Evolutionary conservation across 352 stramenopile species (phyloP).

Genomic region (Halophytophthora batemanensis): DNA sequence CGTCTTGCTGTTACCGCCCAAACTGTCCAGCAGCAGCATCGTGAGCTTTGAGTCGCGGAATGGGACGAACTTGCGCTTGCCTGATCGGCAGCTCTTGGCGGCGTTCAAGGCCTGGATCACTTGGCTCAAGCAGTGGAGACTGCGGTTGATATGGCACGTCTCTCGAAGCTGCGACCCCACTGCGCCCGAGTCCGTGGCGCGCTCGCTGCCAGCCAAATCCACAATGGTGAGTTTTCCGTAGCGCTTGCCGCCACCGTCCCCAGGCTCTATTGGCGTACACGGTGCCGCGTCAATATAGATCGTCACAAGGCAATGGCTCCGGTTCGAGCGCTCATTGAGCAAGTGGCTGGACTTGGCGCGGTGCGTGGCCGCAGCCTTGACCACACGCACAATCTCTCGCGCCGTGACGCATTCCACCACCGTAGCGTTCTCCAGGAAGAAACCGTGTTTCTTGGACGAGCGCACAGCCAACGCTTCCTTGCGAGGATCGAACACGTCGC

Average conservation of each 20-base stretch:
- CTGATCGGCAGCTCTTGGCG: constrained; percentile 22
- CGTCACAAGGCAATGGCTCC: constrained; percentile 74
- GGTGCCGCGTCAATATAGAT: constrained; percentile 73
- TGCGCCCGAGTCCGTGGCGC: constrained; percentile 55
- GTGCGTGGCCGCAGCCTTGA: constrained; percentile 56
- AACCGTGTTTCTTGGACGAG: constrained; percentile 56
- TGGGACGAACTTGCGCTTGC: constrained; percentile 58
- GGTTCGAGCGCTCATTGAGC: constrained; percentile 68
- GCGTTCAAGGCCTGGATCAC: constrained; percentile 74
- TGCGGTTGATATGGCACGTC: constrained; percentile 79
- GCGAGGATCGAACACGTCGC: constrained; percentile 58
- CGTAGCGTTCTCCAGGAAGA: constrained; percentile 72
- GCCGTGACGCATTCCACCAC: constrained; percentile 57
- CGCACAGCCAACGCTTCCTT: constrained; percentile 58
- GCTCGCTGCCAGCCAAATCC: constrained; percentile 69
- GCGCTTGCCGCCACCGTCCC: constrained; percentile 30
- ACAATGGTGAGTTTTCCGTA: constrained; percentile 80
- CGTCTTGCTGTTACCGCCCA: constrained; percentile 73
- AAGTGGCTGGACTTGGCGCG: constrained; percentile 67
- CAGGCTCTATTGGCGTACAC: constrained; percentile 11
- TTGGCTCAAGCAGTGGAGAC: constrained; percentile 70
- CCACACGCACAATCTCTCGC: constrained; percentile 58
- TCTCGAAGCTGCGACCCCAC: constrained; percentile 66
- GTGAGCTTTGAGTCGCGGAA: constrained; percentile 74
- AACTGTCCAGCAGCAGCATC: constrained; percentile 70